Evolutionary conservation across 1,139 yeast species (phyloP).

Genomic region (Taphrina pruni): DNA sequence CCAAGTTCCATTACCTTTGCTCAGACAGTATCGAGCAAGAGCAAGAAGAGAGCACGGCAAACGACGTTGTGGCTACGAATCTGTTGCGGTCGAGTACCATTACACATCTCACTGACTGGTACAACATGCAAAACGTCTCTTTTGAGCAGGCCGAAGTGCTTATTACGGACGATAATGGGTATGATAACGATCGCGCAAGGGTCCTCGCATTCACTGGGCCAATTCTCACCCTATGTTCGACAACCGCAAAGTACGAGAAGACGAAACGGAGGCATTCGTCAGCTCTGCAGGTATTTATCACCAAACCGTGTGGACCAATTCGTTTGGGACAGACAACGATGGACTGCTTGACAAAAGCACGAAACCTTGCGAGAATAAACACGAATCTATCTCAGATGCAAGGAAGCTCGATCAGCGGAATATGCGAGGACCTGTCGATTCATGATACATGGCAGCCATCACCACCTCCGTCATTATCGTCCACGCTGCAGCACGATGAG

Average conservation of each 20-base stretch:
- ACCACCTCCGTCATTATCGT: slow-evolving; percentile 1
- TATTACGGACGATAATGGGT: slow-evolving; percentile 14
- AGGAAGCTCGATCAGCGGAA: not conserved
- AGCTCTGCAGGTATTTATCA: slow-evolving; percentile 15
- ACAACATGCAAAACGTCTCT: slow-evolving; percentile 6
- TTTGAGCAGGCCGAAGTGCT: slow-evolving; percentile 7
- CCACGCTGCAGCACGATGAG: not conserved
- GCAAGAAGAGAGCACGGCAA: not conserved
- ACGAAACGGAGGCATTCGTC: not conserved
- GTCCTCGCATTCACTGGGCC: slow-evolving; percentile 17
- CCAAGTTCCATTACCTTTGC: slow-evolving; percentile 7
- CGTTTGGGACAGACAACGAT: slow-evolving; percentile 15
- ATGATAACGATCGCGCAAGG: no score
- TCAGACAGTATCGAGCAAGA: not conserved
- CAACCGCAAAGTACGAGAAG: slow-evolving; percentile 23
- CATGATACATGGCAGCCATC: not conserved
- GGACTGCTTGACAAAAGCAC: slow-evolving; percentile 9
- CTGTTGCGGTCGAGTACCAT: slow-evolving; percentile 1
- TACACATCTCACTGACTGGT: slow-evolving; percentile 17
- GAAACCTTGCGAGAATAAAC: slow-evolving; percentile 8
- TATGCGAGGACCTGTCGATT: slow-evolving; percentile 1
- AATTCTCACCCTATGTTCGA: slow-evolving; percentile 7
- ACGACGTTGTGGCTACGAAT: not conserved
- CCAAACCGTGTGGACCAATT: slow-evolving; percentile 35
- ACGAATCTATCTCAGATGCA: not conserved